Evolutionary conservation across 106 monocot genomes (phyloP).

Genomic region (Dioscorea zingiberensis): DNA sequence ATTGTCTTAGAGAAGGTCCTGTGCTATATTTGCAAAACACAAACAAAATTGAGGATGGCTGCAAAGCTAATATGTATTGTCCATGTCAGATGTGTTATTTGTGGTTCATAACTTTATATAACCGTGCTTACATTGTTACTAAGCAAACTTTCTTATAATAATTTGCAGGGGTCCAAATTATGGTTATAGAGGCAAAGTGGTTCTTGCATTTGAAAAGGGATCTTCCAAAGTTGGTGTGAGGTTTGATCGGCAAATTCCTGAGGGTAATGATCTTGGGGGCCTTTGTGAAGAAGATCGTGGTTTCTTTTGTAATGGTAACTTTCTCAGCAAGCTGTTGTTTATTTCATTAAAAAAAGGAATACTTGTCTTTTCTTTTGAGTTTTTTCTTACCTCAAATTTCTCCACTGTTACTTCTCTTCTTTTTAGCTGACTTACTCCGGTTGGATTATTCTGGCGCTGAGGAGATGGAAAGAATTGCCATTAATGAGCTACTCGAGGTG

Average conservation of each 20-base stretch:
- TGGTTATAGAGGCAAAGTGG: constrained; percentile 86
- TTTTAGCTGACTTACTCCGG: constrained; percentile 65
- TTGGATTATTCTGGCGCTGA: constrained; percentile 63
- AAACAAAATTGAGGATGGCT: too few relatives aligned
- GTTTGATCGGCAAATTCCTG: constrained; percentile 82
- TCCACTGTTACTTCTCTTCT: background rate
- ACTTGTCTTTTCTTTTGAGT: background rate
- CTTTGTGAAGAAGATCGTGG: constrained; percentile 96
- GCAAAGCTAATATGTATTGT: too few relatives aligned
- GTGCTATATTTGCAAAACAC: too few relatives aligned
- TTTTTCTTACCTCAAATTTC: background rate
- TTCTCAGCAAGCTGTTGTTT: background rate
- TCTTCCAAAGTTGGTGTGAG: constrained; percentile 92
- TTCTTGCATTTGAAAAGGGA: constrained; percentile 89
- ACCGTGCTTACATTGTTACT: too few relatives aligned
- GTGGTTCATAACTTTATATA: too few relatives aligned
- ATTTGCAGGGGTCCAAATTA: constrained; percentile 68
- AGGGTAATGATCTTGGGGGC: constrained; percentile 94
- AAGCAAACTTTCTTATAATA: too few relatives aligned
- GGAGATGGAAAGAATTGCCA: constrained; percentile 75
- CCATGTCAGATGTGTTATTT: too few relatives aligned
- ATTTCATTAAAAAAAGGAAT: background rate
- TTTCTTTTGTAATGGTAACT: constrained; percentile 82
- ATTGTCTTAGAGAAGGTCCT: too few relatives aligned
- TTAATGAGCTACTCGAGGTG: constrained; percentile 80